Percentiles rank a stretch among this genome's conserved stretches.
These are phyloP conservation scores for Cutaneotrichosporon cavernicola DNA, from an alignment of 1,284 basidiomycete species.

Conservation along the genomic window DNA sequence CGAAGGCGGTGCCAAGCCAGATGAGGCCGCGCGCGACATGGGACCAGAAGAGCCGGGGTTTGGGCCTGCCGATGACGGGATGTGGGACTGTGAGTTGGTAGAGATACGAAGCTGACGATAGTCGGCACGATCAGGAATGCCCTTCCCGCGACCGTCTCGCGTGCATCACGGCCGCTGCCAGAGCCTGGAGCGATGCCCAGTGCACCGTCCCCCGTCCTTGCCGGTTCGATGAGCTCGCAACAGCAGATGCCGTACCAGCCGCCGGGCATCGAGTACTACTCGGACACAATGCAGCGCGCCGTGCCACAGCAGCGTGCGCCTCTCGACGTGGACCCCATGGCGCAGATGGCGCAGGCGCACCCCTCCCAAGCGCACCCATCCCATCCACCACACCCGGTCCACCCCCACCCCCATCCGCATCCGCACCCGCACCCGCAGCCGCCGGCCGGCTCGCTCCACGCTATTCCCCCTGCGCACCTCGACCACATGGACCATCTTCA, in stretches of 20 bases:
- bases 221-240: background rate
- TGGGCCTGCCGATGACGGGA: slow-evolving; percentile 71
- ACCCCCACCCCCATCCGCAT: background rate
- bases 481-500: slow-evolving; percentile 24
- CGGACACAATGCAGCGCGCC: slow-evolving; percentile 32
- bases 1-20: slow-evolving; percentile 75
- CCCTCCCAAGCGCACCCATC: background rate
- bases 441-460: background rate
- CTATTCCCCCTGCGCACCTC: slow-evolving; percentile 11
- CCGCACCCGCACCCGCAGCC: slow-evolving; percentile 3
- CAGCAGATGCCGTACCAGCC: slow-evolving; percentile 5
- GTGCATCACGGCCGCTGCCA: slow-evolving; percentile 22
- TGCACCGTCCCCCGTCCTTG: background rate
- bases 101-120: slow-evolving; percentile 23
- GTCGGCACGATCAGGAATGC: slow-evolving; percentile 51
- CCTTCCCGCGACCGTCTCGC: slow-evolving; percentile 38
- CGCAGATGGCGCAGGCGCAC: slow-evolving; percentile 8
- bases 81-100: slow-evolving; percentile 79
- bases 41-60: slow-evolving; percentile 28
- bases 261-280: slow-evolving; percentile 14
- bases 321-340: background rate
- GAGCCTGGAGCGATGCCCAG: slow-evolving; percentile 12
- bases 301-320: slow-evolving; percentile 14
- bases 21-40: slow-evolving; percentile 55
- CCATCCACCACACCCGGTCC: background rate